Evolutionary conservation across 352 stramenopile species (phyloP).

Genomic region (Pythium aristosporum): DNA sequence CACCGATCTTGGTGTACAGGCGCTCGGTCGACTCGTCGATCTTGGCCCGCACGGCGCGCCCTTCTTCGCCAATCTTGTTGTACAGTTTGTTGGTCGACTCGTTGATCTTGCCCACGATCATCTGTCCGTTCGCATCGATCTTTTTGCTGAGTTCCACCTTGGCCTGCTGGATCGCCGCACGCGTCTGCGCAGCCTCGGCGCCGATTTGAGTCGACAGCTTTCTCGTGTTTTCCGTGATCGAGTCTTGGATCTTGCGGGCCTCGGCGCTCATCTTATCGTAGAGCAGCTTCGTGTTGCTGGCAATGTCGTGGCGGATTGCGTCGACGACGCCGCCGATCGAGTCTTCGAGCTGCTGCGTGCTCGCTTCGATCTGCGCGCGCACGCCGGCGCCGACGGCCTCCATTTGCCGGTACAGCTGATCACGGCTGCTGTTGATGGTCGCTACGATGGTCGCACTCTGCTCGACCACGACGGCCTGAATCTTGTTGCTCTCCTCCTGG

Average conservation of each 20-base stretch:
- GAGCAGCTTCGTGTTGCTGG: background rate
- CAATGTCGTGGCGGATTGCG: constrained; percentile 2
- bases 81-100: no score
- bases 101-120: no score
- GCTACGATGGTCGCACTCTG: background rate
- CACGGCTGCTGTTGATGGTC: no score
- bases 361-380: background rate
- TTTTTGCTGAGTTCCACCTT: background rate
- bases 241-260: background rate
- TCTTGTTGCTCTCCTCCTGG: constrained; percentile 18
- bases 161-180: background rate
- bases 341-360: background rate
- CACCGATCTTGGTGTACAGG: constrained; percentile 17
- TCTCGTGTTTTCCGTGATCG: constrained; percentile 12
- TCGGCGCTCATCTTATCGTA: constrained; percentile 13
- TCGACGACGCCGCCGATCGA: background rate
- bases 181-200: background rate
- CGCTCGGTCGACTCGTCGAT: constrained; percentile 17
- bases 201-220: constrained; percentile 7
- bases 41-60: constrained; percentile 4
- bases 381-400: background rate
- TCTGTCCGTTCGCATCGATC: no score
- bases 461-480: background rate
- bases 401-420: background rate
- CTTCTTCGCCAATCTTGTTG: background rate